Conservation (phyloP, 768 basidiomycete genomes). For the Agaricus subrufescens region DNA sequence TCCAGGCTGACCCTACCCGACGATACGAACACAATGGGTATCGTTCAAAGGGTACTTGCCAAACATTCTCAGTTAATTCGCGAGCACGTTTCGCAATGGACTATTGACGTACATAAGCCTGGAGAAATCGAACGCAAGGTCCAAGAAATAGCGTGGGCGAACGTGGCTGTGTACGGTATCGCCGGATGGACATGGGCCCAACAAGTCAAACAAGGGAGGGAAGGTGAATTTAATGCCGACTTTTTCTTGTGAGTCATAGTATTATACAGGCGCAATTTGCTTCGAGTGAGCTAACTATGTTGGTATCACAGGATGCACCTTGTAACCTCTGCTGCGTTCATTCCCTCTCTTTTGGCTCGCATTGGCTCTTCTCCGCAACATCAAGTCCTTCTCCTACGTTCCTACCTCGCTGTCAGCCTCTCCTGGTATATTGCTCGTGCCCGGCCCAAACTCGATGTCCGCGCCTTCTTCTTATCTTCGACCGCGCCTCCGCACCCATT, state of each 20-base stretch:
- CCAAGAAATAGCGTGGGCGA: constrained; percentile 59
- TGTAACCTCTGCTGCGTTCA: constrained; percentile 61
- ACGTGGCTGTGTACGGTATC: constrained; percentile 49
- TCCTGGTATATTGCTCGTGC: constrained; percentile 56
- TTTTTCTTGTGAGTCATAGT: constrained; percentile 50
- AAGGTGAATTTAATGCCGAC: constrained; percentile 42
- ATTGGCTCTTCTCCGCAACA: constrained; percentile 31
- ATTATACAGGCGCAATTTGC: neutral
- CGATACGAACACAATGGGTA: constrained; percentile 12
- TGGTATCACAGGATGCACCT: constrained; percentile 47
- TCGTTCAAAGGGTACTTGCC: constrained; percentile 29
- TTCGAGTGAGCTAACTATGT: neutral
- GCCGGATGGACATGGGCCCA: constrained; percentile 42
- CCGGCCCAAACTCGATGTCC: constrained; percentile 44
- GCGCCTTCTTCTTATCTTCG: constrained; percentile 36
- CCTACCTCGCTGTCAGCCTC: constrained; percentile 49
- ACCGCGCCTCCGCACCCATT: constrained; percentile 17
- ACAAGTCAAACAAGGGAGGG: constrained; percentile 18
- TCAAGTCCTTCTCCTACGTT: constrained; percentile 49
- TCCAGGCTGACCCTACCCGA: constrained; percentile 25
- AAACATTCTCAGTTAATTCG: constrained; percentile 36
- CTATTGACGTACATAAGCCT: constrained; percentile 26
- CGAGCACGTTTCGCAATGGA: constrained; percentile 41
- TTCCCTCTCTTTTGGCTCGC: constrained; percentile 41
- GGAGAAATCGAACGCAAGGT: constrained; percentile 47